Percentiles rank a stretch among this genome's conserved stretches.
Conservation (phyloP, 169 alveolate genomes). For the Plasmodium knowlesi region DNA sequence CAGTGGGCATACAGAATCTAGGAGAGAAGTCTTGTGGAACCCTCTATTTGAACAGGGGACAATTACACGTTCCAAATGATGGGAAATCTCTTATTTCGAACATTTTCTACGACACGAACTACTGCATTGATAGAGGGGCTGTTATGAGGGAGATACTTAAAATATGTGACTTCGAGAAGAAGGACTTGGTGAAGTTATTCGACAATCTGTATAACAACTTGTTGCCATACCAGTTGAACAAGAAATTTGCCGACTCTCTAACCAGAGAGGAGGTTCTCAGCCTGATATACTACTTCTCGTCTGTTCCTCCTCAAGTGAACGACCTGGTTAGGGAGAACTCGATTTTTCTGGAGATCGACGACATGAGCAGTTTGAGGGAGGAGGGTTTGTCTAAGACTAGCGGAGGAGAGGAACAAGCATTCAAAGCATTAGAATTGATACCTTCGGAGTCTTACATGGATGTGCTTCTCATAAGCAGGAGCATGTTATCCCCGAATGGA, state of each 20-base stretch:
- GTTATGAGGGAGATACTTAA: conserved; percentile 15
- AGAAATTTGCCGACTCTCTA: not conserved
- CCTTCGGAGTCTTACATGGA: not conserved
- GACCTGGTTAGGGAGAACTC: not conserved
- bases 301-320: conserved; percentile 33
- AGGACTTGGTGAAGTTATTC: conserved; percentile 27
- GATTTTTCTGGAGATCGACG: not conserved
- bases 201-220: conserved; percentile 9
- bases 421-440: not conserved
- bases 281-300: conserved; percentile 21
- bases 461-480: not conserved
- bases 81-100: conserved; percentile 25
- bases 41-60: conserved; percentile 24
- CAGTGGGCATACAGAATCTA: conserved; percentile 25
- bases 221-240: conserved; percentile 35
- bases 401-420: too few species aligned
- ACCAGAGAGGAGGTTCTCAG: conserved; percentile 9
- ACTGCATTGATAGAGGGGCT: conserved; percentile 35
- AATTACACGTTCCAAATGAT: conserved; percentile 32
- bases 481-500: not conserved
- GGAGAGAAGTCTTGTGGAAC: conserved; percentile 4
- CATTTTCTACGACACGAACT: conserved; percentile 21
- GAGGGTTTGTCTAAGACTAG: not conserved
- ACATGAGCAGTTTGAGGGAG: not conserved
- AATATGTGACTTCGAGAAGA: conserved; percentile 24